Percentiles rank a stretch among this genome's conserved stretches.
Conservation (phyloP, 805 yeast species). For the Wickerhamomyces canadensis region DNA sequence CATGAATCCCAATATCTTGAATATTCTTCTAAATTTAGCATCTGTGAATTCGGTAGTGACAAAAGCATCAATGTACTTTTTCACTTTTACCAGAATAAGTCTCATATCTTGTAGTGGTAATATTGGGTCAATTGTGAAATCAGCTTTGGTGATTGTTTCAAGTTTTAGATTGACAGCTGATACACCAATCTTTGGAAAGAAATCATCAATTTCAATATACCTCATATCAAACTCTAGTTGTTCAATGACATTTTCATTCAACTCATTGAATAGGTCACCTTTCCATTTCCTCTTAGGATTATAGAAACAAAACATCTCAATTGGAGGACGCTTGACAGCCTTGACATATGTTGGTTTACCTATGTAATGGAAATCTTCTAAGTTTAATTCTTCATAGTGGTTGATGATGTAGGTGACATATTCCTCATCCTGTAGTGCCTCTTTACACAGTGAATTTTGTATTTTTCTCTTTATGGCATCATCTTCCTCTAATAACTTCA, state of each 20-base stretch:
- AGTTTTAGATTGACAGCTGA: not conserved
- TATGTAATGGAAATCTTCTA: constrained; percentile 8
- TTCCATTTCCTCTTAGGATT: not conserved
- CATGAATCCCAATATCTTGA: constrained; percentile 5
- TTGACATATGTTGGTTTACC: constrained; percentile 5
- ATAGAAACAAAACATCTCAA: constrained; percentile 2
- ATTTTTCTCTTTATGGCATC: not conserved
- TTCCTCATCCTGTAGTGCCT: constrained; percentile 3
- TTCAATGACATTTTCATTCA: not conserved
- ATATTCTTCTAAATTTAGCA: not conserved
- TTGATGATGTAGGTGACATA: constrained; percentile 4
- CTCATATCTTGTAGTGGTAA: constrained; percentile 3
- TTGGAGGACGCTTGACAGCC: not conserved
- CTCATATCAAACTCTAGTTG: not conserved
- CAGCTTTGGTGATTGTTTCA: not conserved
- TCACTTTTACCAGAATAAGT: constrained; percentile 3
- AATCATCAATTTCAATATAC: constrained; percentile 1
- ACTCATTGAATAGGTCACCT: constrained; percentile 10
- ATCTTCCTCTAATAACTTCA: constrained; percentile 1
- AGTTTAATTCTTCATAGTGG: not conserved
- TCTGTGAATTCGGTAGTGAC: not conserved
- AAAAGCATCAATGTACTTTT: constrained; percentile 2
- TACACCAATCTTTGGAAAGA: constrained; percentile 7
- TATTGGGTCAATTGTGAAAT: constrained; percentile 4
- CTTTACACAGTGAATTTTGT: not conserved